phyloP scores from a whole-genome alignment of 2,329 filamentous ascomycete species.

The Ceratocystis destructans region DNA sequence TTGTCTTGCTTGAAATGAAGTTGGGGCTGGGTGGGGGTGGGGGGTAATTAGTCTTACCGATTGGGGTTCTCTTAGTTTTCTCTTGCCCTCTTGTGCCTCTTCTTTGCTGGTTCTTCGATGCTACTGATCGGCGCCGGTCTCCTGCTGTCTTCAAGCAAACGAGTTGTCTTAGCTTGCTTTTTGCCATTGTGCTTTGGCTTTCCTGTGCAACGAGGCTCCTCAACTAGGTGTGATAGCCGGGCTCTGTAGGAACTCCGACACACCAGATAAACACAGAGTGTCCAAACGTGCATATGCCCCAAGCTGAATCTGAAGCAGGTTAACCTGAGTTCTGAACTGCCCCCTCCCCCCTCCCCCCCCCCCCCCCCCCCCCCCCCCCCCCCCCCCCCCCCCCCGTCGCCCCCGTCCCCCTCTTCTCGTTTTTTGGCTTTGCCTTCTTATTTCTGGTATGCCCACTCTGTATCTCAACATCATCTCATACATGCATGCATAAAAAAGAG shows the following conservation, averaged over 20 bases:
- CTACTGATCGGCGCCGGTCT: neutral
- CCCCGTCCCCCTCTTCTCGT: neutral
- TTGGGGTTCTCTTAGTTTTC: neutral
- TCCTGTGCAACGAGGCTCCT: neutral
- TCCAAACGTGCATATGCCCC: constrained; percentile 9
- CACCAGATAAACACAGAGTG: neutral
- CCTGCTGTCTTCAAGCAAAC: neutral
- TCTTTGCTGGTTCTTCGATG: neutral
- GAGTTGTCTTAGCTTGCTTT: neutral
- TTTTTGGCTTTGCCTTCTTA: neutral
- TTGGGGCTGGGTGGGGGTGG: neutral
- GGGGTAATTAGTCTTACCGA: neutral
- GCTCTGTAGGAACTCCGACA: neutral
- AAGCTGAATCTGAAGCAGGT: constrained; percentile 8
- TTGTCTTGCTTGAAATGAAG: neutral
- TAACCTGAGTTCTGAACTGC: neutral
- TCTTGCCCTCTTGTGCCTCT: neutral
- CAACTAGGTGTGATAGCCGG: neutral
- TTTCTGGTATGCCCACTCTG: neutral
- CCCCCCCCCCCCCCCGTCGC: neutral
- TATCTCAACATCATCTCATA: neutral
- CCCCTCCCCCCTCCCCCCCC: too few relatives aligned
- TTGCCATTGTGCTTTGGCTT: neutral
- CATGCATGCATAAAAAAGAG: neutral
- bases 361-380: too few relatives aligned